A percentile compares a stretch with the other conserved stretches of the same genome.
Evolutionary conservation across 31 red algal species (phyloP).

Genomic region (Odonthalia washingtoniensis): DNA sequence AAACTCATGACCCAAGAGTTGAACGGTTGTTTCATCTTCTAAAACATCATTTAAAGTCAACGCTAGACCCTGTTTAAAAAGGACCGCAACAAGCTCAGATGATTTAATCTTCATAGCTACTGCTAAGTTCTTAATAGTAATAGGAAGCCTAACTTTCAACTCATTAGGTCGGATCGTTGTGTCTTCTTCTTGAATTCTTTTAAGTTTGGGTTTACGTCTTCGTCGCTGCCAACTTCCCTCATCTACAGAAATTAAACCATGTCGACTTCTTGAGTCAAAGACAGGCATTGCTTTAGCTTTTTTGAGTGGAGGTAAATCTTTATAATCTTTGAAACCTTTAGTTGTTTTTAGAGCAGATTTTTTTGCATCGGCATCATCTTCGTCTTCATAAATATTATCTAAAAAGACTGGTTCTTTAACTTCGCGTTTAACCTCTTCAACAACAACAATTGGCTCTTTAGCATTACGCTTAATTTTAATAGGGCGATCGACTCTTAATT

Average conservation of each 20-base stretch:
- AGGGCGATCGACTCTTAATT: neutral
- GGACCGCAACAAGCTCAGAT: neutral
- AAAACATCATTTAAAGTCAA: conserved; percentile 1
- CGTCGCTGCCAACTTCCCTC: no score
- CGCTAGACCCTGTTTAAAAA: neutral
- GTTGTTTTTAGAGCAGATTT: no score
- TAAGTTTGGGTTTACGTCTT: no score
- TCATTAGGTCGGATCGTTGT: neutral
- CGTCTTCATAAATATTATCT: no score
- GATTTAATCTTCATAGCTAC: conserved; percentile 8
- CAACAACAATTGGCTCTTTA: conserved; percentile 9
- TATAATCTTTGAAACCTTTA: no score
- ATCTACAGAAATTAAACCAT: no score
- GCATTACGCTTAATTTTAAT: neutral
- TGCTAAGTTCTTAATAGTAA: conserved; percentile 7
- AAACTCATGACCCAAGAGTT: conserved; percentile 4
- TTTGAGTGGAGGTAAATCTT: no score
- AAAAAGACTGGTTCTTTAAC: no score
- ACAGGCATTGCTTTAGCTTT: no score
- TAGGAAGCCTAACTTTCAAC: neutral
- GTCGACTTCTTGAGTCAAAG: no score
- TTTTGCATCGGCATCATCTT: no score
- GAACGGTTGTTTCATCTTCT: neutral
- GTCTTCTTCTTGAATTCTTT: no score
- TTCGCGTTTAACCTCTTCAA: conserved; percentile 9